These are phyloP conservation scores for Acmispon strigosus DNA, from an alignment of 306 rosid species.

Conservation along the genomic window DNA sequence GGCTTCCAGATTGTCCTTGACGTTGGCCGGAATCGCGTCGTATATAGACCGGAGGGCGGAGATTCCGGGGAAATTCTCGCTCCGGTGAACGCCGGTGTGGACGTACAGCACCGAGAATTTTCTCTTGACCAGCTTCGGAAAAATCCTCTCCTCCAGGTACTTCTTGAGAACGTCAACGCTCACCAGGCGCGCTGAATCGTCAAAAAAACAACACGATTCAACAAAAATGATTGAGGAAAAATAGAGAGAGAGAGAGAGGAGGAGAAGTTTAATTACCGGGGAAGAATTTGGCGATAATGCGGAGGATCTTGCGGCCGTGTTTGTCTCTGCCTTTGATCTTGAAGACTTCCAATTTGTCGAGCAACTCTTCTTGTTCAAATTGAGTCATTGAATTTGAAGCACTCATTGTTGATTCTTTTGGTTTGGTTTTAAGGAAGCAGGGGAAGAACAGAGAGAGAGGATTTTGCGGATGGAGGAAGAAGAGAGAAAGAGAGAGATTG, in stretches of 20 bases:
- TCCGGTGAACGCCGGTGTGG: slow-evolving; percentile 71
- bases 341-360: slow-evolving; percentile 64
- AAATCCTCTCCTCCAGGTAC: slow-evolving; percentile 65
- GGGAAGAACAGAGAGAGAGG: neutral
- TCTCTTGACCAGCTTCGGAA: slow-evolving; percentile 52
- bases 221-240: too few species aligned
- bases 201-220: neutral
- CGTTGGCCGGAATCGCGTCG: slow-evolving; percentile 68
- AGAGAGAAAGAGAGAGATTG: neutral
- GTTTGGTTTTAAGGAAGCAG: neutral
- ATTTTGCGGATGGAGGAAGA: neutral
- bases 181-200: slow-evolving; percentile 50
- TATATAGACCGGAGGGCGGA: slow-evolving; percentile 68
- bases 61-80: slow-evolving; percentile 84
- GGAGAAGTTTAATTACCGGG: slow-evolving; percentile 39
- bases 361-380: slow-evolving; percentile 44
- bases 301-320: slow-evolving; percentile 69
- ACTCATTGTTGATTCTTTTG: slow-evolving; percentile 29
- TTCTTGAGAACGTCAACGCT: slow-evolving; percentile 57
- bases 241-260: too few species aligned
- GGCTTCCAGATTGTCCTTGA: slow-evolving; percentile 69
- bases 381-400: slow-evolving; percentile 26
- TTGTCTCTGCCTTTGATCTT: slow-evolving; percentile 77
- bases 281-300: slow-evolving; percentile 73
- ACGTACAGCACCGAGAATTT: slow-evolving; percentile 66